Base-by-base conservation (phyloP, 441 rosid genomes). In the Macaranga tanarius region DNA sequence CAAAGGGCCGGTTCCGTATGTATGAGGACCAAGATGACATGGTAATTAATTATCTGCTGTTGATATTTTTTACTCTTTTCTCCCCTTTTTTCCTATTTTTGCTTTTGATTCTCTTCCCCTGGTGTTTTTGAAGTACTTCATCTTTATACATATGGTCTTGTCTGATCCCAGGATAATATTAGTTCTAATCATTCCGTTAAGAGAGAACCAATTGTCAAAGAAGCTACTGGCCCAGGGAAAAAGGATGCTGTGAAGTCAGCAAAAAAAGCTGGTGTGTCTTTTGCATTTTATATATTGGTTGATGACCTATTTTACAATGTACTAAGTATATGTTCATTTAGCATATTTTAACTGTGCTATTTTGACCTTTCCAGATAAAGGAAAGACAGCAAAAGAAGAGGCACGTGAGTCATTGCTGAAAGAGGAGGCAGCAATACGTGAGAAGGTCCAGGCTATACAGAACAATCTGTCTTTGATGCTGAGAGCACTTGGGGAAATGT, bases 321-420 rank as follows among this genome's bases (percentile, higher is more conserved):
- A 26, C 56, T 40, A 57, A 58, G 54, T 69, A 26, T 15, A 1
- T 23, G 6, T 70, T 23, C 19, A 15, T n/a, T 38, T 51, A 19
- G 28, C 7, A 45, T 57, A 60, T 63, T 47, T 68, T 40, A 12
- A 10, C 56, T 59, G 57, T 65, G 60, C 67, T 34, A n/a, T 31
- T 69, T 69, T 77, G 62, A 47, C 69, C 78, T 73, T 51, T 54
- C 31, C 45, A 96, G 99, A 94, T 74, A 96, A 94, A 79, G 98
- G 86, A 72, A 96, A 88, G 88, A 92, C 95, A 2, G 90, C 98
- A 65, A 96, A 96, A 80, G 99, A 94, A 84, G 99, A 94, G 84
- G 99, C 97, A 67, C 93, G 98, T 6, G 98, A 94, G 71, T 73
- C 87, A 78, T 78, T 94, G 89, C 99, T 96, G 70, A 89, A 81